Conservation (phyloP, 148 eudicot species). For the Polygonum aviculare region DNA sequence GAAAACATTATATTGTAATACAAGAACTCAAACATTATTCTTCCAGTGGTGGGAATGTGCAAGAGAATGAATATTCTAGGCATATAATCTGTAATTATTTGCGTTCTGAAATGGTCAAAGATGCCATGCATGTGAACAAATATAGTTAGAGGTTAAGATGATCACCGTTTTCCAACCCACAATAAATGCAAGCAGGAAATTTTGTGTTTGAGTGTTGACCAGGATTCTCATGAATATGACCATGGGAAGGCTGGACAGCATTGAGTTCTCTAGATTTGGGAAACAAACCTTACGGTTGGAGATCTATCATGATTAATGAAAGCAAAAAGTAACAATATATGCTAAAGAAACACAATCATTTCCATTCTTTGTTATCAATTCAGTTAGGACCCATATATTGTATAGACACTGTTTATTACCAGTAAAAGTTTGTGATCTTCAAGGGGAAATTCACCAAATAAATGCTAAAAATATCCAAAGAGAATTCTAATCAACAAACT, state of each 20-base stretch:
- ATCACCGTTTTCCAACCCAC: neutral
- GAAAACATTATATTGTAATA: neutral
- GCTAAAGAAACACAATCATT: neutral
- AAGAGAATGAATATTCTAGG: neutral
- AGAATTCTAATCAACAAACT: neutral
- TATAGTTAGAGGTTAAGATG: neutral
- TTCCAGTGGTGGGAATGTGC: neutral
- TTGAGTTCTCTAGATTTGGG: neutral
- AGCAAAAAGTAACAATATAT: neutral
- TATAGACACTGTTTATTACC: neutral
- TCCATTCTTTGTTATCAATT: neutral
- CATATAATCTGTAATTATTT: neutral
- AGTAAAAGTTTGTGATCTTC: neutral
- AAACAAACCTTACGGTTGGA: neutral
- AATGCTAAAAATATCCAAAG: neutral
- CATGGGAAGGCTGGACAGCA: neutral
- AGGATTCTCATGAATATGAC: neutral
- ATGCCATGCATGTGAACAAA: neutral
- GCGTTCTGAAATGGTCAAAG: neutral
- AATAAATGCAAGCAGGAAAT: constrained; percentile 8
- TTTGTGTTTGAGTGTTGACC: neutral
- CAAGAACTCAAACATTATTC: neutral
- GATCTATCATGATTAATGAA: neutral
- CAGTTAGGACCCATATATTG: neutral
- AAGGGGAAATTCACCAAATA: neutral